These are phyloP conservation scores for Chaetomiaceae sp. DNA, from an alignment of 2,329 filamentous ascomycete species.

Conservation along the genomic window DNA sequence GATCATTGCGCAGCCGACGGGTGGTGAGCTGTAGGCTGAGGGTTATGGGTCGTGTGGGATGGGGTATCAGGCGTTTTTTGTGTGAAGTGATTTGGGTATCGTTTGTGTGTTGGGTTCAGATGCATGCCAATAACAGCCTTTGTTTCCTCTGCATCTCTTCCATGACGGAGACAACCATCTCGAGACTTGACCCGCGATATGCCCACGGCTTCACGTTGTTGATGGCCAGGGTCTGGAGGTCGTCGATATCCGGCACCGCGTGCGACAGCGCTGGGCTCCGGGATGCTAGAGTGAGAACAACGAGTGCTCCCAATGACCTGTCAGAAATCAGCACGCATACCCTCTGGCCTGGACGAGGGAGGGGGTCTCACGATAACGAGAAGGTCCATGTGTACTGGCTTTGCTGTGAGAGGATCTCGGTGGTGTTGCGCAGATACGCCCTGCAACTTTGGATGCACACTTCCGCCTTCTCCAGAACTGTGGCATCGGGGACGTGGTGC, in stretches of 20 bases:
- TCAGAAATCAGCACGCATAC: neutral
- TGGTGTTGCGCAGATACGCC: conserved; percentile 1
- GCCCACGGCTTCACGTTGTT: conserved; percentile 7
- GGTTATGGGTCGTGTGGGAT: neutral
- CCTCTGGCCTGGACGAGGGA: too few relatives aligned
- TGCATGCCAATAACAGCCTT: neutral
- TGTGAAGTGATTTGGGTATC: neutral
- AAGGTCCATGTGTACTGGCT: conserved; percentile 12
- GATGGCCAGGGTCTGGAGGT: conserved; percentile 3
- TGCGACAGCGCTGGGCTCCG: neutral
- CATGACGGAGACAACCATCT: conserved; percentile 8
- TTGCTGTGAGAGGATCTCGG: neutral
- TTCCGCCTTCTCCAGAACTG: conserved; percentile 1
- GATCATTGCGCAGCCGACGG: conserved; percentile 11
- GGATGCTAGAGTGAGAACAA: conserved; percentile 4
- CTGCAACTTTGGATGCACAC: conserved; percentile 9
- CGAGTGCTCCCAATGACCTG: conserved; percentile 6
- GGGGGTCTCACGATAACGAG: conserved; percentile 7
- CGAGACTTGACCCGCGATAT: conserved; percentile 2
- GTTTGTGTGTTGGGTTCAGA: neutral
- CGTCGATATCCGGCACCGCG: conserved; percentile 4
- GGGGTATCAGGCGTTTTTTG: neutral
- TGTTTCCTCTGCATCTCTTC: conserved; percentile 9
- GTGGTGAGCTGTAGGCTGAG: conserved; percentile 5
- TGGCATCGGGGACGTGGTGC: neutral